These are phyloP conservation scores for Brettanomyces sp. DNA, from an alignment of 805 yeast species.

Conservation along the genomic window DNA sequence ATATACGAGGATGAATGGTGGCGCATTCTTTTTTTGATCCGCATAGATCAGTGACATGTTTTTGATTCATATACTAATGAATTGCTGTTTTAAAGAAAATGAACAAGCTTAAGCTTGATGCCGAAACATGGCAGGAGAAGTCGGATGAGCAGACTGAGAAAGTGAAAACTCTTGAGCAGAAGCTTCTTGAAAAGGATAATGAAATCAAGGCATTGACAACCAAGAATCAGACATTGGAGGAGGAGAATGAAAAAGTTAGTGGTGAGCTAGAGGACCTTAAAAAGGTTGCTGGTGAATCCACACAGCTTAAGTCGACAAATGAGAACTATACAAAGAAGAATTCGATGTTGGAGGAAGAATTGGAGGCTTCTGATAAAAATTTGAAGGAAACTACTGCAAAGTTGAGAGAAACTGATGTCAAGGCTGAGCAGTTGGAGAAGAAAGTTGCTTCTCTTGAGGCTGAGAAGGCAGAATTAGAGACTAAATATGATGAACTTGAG, in stretches of 20 bases:
- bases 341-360: conserved; percentile 79
- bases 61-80: not conserved
- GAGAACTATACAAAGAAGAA: conserved; percentile 87
- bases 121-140: conserved; percentile 96
- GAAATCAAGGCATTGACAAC: conserved; percentile 88
- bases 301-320: conserved; percentile 78
- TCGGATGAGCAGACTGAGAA: conserved; percentile 76
- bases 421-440: conserved; percentile 93
- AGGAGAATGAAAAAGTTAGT: conserved; percentile 63
- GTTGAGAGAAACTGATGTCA: conserved; percentile 90
- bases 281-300: conserved; percentile 84
- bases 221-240: conserved; percentile 83
- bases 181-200: conserved; percentile 84
- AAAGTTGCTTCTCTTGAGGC: conserved; percentile 85
- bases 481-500: conserved; percentile 80
- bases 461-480: conserved; percentile 87
- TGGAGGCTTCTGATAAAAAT: conserved; percentile 84
- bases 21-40: too few species aligned
- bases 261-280: conserved; percentile 64
- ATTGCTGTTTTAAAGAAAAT: conserved; percentile 45
- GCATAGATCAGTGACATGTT: too few species aligned
- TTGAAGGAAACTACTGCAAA: conserved; percentile 89
- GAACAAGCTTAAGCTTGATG: conserved; percentile 83
- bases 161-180: conserved; percentile 88
- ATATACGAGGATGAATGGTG: too few species aligned